Evolutionary conservation across 768 basidiomycete genomes (phyloP), one percentile per base, ranked within the genome.

Genomic region (Phlebiopsis flavidoalba): DNA sequence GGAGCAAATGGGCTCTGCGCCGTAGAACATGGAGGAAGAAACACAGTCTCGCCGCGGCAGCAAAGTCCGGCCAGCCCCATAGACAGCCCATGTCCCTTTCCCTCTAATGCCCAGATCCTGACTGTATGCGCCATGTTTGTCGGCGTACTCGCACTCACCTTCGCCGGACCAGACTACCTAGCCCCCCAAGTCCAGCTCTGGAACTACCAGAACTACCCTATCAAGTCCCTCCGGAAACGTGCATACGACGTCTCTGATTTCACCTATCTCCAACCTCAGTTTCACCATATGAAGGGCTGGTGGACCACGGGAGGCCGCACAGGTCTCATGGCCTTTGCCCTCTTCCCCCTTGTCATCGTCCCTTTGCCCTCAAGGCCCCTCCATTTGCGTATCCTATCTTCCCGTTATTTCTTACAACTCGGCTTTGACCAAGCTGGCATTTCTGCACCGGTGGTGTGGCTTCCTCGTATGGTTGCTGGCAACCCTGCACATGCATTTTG

Each of bases 391-490:
- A 66, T 91, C 53, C 83, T 91, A 65, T 82, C 91, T 52, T 71
- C 86, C 57, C 79, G 84, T 0, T 81, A 80, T 63, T 75, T 83
- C 60, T 80, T 81, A 45, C 84, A 88, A 58, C 64, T 90, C n/a
- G 81, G 84, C 65, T 88, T 87, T 66, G 90, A 93, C n/a, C 76
- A 89, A 89, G 69, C 81, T 91, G 10, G 79, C 83, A 5, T 79
- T 83, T 72, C 74, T 91, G 7, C 91, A 92, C 71, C 81, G 82
- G 26, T 89, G 89, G 85, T 74, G 81, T 4, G 91, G 86, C 1
- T 77, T 89, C 56, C 72, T 91, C 47, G 79, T 91, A 21, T 93
- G 87, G 84, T 69, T 84, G 51, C 70, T 88, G 57, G 80, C 82
- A 7, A 70, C 80, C 3, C 64, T 83, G 2, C 90, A 93, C 69